Evolutionary conservation across 805 yeast genomes (phyloP).

Genomic region (Starmerella geochares): DNA sequence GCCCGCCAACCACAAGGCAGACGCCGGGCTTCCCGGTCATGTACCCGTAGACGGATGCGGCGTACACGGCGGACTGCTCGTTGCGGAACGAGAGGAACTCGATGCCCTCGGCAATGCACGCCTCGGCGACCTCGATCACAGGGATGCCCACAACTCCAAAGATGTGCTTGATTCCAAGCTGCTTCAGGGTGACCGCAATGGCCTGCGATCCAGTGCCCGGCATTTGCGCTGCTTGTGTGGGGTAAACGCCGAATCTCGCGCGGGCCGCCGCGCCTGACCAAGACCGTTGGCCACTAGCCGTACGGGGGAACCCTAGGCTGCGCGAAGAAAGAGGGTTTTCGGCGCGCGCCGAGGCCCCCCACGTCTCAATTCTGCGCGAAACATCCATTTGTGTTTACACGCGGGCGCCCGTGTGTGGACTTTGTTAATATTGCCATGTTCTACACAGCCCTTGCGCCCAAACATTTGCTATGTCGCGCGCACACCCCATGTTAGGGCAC

Average conservation of each 20-base stretch:
- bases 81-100: slow-evolving; percentile 53
- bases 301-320: too few species aligned
- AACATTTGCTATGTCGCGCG: too few species aligned
- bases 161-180: slow-evolving; percentile 45
- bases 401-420: too few species aligned
- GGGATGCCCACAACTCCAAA: slow-evolving; percentile 73
- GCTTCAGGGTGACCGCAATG: slow-evolving; percentile 41
- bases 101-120: slow-evolving; percentile 44
- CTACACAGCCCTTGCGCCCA: too few species aligned
- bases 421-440: too few species aligned
- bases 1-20: slow-evolving; percentile 63
- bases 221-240: slow-evolving; percentile 3
- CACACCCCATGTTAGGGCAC: neutral
- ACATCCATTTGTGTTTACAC: too few species aligned
- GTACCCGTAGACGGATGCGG: slow-evolving; percentile 63
- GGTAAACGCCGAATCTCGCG: neutral
- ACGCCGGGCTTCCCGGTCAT: slow-evolving; percentile 58
- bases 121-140: slow-evolving; percentile 60
- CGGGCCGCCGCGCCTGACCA: neutral
- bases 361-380: too few species aligned
- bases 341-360: too few species aligned
- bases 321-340: too few species aligned
- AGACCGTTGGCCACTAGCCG: neutral
- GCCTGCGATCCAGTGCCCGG: slow-evolving; percentile 36
- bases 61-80: slow-evolving; percentile 67